Base-by-base conservation (phyloP, 768 basidiomycete genomes). In the Podaxis sp. region DNA sequence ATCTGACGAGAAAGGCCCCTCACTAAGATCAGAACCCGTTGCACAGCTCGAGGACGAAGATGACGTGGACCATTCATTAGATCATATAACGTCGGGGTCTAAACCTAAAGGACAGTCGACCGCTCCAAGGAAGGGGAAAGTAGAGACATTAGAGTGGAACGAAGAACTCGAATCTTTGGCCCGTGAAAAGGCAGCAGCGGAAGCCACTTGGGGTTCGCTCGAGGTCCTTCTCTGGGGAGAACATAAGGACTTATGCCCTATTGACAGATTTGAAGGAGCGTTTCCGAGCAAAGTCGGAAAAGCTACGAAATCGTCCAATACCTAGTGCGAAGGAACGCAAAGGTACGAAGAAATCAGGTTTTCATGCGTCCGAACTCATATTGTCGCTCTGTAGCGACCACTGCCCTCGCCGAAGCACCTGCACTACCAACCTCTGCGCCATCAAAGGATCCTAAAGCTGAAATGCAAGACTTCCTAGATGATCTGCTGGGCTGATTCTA, bases 381-480 rank as follows among this genome's bases (percentile, higher is more conserved):
- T 19, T 8, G 4, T 17, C 13, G 19, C 40, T 2, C 19, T 63
- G 26, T n/a, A 57, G 30, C 28, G 28, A 28, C 42, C 38, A 56
- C 40, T 65, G 68, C 67, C 42, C 63, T 68, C 22, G 65, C 69
- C 57, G 83, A 84, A 57, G 84, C 86, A 0, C 87, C 87, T 1
- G 84, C 83, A 3, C 75, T 88, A 9, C 86, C 85, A 0, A 73
- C 73, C 0, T 72, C 74, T 33, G 72, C 59, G 33, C 72, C 67
- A 62, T 74, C 67, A 1, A 77, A 76, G 76, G 80, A 71, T 54
- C 76, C 81, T n/a, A 85, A 83, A 66, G 76, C 74, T 40, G 80
- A 85, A 57, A 86, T 92, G 87, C 82, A 91, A 72, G 87, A 85
- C 48, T 92, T 89, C 68, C 73, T 91, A 30, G 89, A 91, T 63